Base-by-base conservation (phyloP, 768 basidiomycete genomes). In the Mycena capillaripes region DNA sequence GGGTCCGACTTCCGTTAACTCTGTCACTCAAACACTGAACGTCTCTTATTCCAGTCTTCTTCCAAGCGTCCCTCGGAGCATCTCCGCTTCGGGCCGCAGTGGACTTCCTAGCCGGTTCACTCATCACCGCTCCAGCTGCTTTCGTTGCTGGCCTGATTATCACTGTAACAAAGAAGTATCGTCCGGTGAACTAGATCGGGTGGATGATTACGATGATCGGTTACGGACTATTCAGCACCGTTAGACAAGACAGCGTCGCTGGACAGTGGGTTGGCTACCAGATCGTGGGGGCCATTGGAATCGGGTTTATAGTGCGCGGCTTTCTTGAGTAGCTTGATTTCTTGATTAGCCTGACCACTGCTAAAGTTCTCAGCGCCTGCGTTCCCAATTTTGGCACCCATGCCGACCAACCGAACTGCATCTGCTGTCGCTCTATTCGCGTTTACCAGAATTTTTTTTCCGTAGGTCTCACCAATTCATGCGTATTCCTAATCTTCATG, bases 61-160 rank as follows among this genome's bases (percentile, higher is more conserved):
- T 84, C 77, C 88, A 89, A 74, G 86, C 86, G 0, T 82, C 80
- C 61, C 82, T 82, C 69, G 80, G 76, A 19, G 81, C 79, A 11
- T 79, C 83, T 0, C 84, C 88, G 0, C 73, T 85, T 44, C 79
- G 76, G 0, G 81, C 82, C 7, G 85, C 85, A 2, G 78, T 86
- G 19, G 56, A 56, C 21, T 11, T n/a, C 19, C 81, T 89, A 42
- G 77, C 78, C 0, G 40, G 71, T 21, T 75, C 80, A 2, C 79
- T 86, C 38, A 66, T 78, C 19, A 76, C 85, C 23, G 84, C 85
- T 0, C 86, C 87, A 1, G 65, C 81, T 29, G 82, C 82, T 1
- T 80, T 88, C 53, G 17, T 86, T 38, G 70, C 71, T 9, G 87
- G 87, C 12, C 66, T 80, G 17, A 59, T 76, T 0, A 78, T 86